Evolutionary conservation across 441 rosid species (phyloP), one percentile per base, ranked within the genome.

Genomic region (Iberis amara): DNA sequence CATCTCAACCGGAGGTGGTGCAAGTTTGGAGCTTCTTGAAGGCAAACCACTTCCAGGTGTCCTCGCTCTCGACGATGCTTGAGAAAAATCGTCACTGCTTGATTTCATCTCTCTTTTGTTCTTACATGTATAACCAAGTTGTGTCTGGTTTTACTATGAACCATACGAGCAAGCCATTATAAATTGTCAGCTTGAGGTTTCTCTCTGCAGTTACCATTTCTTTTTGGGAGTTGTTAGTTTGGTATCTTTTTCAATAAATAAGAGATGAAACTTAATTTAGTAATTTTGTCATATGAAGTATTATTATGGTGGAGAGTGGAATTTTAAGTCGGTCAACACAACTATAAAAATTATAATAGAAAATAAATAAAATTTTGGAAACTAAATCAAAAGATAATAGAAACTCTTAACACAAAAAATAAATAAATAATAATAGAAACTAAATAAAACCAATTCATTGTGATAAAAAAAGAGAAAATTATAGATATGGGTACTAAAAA

Each of bases 1-100:
- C 83, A 86, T 89, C 68, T 89, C 97, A 0, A 89, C 97, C 0
- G 97, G 97, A 26, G 97, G 97, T 8, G 97, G 97, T 46, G 97
- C 97, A 13, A 86, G 95, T 74, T 73, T 89, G 69, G 97, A 89
- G 83, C 92, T 89, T 64, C 84, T 89, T 1, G 97, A 89, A 61
- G 97, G 97, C 6, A 89, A 89, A 62, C 57, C 59, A 38, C 94
- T 89, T 42, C 97, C 97, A n/a, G 97, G 95, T 9, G 90, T 83
- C 58, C 85, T 86, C 15, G 97, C 95, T 39, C 90, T 89, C 8
- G 86, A 89, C 0, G 90, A 89, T 3, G 94, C 90, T 8, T 81
- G 59, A 78, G 38, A 7, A 6, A 6, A 52, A 33, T 11, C 9
- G 2, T 42, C 23, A 28, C 36, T 18, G 30, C 21, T 31, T 26